A percentile compares a stretch with the other conserved stretches of the same genome.
Evolutionary conservation across 306 rosid species (phyloP).

Genomic region (Fragaria vesca): DNA sequence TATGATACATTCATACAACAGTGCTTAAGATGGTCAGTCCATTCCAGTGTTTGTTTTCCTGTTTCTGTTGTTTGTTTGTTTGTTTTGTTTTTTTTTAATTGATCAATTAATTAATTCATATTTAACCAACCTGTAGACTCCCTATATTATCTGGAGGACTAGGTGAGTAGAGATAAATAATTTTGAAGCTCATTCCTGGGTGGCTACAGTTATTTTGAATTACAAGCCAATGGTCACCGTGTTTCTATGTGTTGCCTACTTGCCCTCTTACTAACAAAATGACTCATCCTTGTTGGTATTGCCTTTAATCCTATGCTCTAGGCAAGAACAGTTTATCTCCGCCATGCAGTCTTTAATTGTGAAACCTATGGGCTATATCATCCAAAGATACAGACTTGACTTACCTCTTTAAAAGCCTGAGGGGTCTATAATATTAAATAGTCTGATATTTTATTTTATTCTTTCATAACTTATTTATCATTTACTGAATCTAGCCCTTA

Average conservation of each 20-base stretch:
- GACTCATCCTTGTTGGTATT: not conserved
- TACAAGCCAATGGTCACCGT: not conserved
- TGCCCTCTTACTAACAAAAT: not conserved
- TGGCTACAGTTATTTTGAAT: not conserved
- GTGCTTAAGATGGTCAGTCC: not conserved
- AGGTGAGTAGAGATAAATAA: not conserved
- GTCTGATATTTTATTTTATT: not conserved
- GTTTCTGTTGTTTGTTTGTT: not conserved
- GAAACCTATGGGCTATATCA: not conserved
- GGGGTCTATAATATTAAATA: not conserved
- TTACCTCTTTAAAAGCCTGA: not conserved
- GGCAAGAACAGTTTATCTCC: not conserved
- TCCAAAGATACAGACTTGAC: too few relatives aligned
- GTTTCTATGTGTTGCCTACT: slow-evolving; percentile 3
- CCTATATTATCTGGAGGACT: not conserved
- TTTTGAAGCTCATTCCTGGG: not conserved
- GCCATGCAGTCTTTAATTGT: not conserved
- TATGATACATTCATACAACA: not conserved
- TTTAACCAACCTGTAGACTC: not conserved
- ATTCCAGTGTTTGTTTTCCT: not conserved
- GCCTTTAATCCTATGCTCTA: not conserved
- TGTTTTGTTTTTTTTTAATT: not conserved
- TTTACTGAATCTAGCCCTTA: not conserved
- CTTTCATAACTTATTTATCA: not conserved
- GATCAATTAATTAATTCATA: not conserved